phyloP scores from a whole-genome alignment of 2,329 filamentous ascomycete genomes.

The Colletotrichum navitas region DNA sequence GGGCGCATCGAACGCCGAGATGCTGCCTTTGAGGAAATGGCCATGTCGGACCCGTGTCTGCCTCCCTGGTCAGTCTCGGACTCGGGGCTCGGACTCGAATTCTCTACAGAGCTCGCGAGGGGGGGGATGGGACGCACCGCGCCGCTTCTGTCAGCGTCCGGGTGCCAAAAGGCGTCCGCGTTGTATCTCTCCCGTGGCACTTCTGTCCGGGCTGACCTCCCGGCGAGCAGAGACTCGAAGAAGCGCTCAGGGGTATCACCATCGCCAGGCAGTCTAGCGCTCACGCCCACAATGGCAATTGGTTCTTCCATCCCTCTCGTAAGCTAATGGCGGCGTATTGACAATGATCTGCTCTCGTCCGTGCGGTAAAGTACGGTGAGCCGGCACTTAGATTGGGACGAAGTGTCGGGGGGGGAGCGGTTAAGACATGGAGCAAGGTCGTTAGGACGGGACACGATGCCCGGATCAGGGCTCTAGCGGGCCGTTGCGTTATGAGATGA shows the following conservation, averaged over 20 bases:
- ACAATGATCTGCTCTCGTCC: constrained; percentile 17
- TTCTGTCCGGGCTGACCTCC: constrained; percentile 46
- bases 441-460: constrained; percentile 6
- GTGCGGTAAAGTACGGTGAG: constrained; percentile 30
- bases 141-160: constrained; percentile 46
- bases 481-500: constrained; percentile 17
- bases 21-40: constrained; percentile 47
- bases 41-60: constrained; percentile 45
- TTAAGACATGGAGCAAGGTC: constrained; percentile 13
- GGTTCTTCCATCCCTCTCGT: constrained; percentile 47
- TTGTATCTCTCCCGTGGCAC: constrained; percentile 49
- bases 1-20: constrained; percentile 45
- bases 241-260: constrained; percentile 57
- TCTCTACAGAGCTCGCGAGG: not conserved
- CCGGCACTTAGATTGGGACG: not conserved
- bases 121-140: constrained; percentile 38
- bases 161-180: constrained; percentile 49
- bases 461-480: constrained; percentile 30
- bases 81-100: not conserved
- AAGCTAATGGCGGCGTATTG: not conserved
- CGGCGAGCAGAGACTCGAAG: constrained; percentile 56
- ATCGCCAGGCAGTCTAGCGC: constrained; percentile 59
- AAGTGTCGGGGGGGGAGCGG: not conserved
- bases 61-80: not conserved
- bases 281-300: constrained; percentile 62